Evolutionary conservation across 1,284 basidiomycete species (phyloP).

Genomic region (Ceratobasidium papillatum): DNA sequence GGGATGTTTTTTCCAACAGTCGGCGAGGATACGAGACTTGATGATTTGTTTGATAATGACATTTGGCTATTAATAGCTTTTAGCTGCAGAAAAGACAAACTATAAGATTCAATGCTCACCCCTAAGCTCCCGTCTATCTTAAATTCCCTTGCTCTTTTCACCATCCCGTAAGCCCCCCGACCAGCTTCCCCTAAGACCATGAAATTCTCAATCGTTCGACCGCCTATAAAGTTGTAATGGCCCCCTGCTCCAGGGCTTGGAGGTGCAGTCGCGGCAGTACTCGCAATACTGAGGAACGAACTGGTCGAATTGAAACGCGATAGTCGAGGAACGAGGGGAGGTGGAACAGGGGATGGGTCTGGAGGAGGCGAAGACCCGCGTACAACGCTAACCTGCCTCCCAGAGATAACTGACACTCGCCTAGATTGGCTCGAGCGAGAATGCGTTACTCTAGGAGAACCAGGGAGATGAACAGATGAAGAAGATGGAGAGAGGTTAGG

Average conservation of each 20-base stretch:
- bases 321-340: slow-evolving; percentile 26
- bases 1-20: slow-evolving; percentile 99
- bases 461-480: slow-evolving; percentile 38
- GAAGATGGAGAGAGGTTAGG: slow-evolving; percentile 51
- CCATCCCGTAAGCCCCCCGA: slow-evolving; percentile 95
- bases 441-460: slow-evolving; percentile 47
- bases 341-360: slow-evolving; percentile 28
- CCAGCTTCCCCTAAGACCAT: slow-evolving; percentile 88
- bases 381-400: slow-evolving; percentile 16
- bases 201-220: slow-evolving; percentile 77
- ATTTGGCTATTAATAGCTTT: slow-evolving; percentile 52
- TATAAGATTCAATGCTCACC: slow-evolving; percentile 60
- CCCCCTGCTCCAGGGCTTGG: slow-evolving; percentile 22
- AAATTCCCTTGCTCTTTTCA: slow-evolving; percentile 88
- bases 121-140: slow-evolving; percentile 78
- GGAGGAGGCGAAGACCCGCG: slow-evolving; percentile 31
- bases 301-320: slow-evolving; percentile 33
- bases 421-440: slow-evolving; percentile 48
- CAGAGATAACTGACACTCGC: slow-evolving; percentile 26
- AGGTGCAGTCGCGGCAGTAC: slow-evolving; percentile 56
- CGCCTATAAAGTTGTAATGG: slow-evolving; percentile 51
- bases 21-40: slow-evolving; percentile 96
- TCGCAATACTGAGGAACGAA: slow-evolving; percentile 54
- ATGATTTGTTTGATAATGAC: slow-evolving; percentile 98
- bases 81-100: slow-evolving; percentile 57